Conservation (phyloP, 176 grass and related monocot genomes). For the Zea mays region DNA sequence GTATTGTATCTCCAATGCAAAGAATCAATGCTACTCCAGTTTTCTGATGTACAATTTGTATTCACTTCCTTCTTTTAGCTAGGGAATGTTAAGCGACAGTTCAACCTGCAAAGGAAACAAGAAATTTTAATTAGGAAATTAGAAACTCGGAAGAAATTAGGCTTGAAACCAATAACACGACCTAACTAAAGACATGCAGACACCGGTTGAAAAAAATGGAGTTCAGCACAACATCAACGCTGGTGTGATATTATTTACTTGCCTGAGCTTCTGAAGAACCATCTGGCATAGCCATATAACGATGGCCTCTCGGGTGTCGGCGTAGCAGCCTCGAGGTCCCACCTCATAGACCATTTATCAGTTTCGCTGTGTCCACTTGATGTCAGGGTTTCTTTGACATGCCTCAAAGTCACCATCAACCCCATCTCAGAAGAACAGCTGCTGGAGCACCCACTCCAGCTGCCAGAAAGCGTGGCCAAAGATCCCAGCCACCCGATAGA, state of each 20-base stretch:
- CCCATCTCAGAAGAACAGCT: background rate
- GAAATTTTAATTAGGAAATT: constrained; percentile 16
- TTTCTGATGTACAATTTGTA: background rate
- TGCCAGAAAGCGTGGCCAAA: constrained; percentile 31
- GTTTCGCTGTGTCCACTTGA: background rate
- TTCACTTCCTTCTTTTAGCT: background rate
- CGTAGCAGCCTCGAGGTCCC: constrained; percentile 32
- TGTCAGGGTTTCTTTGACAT: background rate
- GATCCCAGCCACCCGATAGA: constrained; percentile 33
- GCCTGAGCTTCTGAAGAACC: constrained; percentile 32
- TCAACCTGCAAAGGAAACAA: constrained; percentile 25
- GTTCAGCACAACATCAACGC: background rate
- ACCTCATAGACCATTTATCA: constrained; percentile 22
- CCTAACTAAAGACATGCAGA: background rate
- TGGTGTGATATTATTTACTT: constrained; percentile 21
- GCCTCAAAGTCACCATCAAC: constrained; percentile 18
- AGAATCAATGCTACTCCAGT: background rate
- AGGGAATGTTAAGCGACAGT: background rate
- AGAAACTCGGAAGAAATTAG: background rate
- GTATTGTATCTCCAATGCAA: background rate
- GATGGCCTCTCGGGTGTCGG: constrained; percentile 10
- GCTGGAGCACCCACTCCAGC: constrained; percentile 22
- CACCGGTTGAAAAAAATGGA: background rate
- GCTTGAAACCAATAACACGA: background rate
- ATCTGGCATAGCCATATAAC: background rate